Evolutionary conservation across 768 basidiomycete species (phyloP).

Genomic region (Tylopilus intermedius): DNA sequence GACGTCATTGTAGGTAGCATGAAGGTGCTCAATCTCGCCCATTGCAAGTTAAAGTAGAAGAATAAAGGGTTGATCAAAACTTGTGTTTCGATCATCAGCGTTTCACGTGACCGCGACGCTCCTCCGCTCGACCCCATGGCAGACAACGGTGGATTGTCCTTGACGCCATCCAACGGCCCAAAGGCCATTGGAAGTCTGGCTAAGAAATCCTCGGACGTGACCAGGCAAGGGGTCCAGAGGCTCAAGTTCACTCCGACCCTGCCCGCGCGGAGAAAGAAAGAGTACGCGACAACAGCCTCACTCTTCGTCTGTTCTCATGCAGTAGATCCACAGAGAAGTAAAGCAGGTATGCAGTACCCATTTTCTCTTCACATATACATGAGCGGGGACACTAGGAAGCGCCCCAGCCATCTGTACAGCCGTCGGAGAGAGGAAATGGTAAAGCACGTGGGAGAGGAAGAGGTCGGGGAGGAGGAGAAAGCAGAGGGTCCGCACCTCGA

Average conservation of each 20-base stretch:
- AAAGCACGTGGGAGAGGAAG: slow-evolving; percentile 44
- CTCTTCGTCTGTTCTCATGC: slow-evolving; percentile 6
- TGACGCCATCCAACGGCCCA: slow-evolving; percentile 27
- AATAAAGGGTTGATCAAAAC: background rate
- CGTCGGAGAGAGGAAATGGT: slow-evolving; percentile 40
- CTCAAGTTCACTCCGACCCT: slow-evolving; percentile 79
- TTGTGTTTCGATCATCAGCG: background rate
- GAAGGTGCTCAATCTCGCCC: slow-evolving; percentile 53
- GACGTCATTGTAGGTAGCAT: slow-evolving; percentile 85
- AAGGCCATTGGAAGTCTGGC: slow-evolving; percentile 77
- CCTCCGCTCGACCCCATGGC: slow-evolving; percentile 12
- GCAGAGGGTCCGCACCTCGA: slow-evolving; percentile 41
- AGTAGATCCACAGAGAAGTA: slow-evolving; percentile 45
- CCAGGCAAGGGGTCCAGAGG: slow-evolving; percentile 68
- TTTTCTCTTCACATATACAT: background rate
- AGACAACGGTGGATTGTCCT: slow-evolving; percentile 6
- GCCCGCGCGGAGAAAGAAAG: slow-evolving; percentile 72
- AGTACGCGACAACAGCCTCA: slow-evolving; percentile 45
- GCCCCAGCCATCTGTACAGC: slow-evolving; percentile 29
- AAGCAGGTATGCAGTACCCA: slow-evolving; percentile 48
- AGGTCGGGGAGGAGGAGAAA: slow-evolving; percentile 52
- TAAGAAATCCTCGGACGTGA: slow-evolving; percentile 65
- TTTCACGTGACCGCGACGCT: slow-evolving; percentile 17
- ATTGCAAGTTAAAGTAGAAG: slow-evolving; percentile 17
- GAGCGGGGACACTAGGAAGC: slow-evolving; percentile 43